Conservation (phyloP, 2,329 filamentous ascomycete species). For the Lachnellula willkommii region DNA sequence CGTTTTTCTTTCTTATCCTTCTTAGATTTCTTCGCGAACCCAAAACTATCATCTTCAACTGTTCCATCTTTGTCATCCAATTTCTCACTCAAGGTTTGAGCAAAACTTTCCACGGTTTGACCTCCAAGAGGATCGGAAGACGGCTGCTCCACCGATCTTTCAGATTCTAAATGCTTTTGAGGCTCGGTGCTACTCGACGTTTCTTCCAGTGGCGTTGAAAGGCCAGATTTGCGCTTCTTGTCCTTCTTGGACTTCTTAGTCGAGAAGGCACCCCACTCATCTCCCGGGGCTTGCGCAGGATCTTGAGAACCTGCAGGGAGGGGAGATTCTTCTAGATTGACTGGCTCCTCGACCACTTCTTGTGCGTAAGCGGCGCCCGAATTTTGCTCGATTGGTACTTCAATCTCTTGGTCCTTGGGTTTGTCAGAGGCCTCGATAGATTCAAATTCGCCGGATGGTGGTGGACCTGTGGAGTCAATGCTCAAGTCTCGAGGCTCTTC, state of each 20-base stretch:
- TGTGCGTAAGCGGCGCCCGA: background rate
- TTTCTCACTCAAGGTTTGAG: background rate
- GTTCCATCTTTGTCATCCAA: constrained; percentile 9
- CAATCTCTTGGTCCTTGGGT: background rate
- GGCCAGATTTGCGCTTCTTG: constrained; percentile 18
- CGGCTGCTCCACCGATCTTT: background rate
- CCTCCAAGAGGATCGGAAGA: background rate
- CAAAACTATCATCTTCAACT: constrained; percentile 7
- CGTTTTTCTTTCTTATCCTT: constrained; percentile 24
- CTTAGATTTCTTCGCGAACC: constrained; percentile 21
- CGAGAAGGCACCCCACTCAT: constrained; percentile 13
- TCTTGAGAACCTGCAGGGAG: background rate
- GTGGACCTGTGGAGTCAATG: background rate
- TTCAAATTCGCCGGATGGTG: background rate
- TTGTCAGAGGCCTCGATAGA: background rate
- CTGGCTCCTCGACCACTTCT: background rate
- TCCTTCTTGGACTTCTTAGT: constrained; percentile 19
- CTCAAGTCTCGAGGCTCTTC: constrained; percentile 3
- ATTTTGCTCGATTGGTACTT: background rate
- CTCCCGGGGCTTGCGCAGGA: constrained; percentile 4
- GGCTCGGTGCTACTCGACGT: background rate
- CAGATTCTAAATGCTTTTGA: background rate
- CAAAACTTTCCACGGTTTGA: background rate
- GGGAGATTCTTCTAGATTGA: background rate
- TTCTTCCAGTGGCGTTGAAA: constrained; percentile 14